Evolutionary conservation across 2,329 filamentous ascomycete species (phyloP).

Genomic region (Fusarium sp.): DNA sequence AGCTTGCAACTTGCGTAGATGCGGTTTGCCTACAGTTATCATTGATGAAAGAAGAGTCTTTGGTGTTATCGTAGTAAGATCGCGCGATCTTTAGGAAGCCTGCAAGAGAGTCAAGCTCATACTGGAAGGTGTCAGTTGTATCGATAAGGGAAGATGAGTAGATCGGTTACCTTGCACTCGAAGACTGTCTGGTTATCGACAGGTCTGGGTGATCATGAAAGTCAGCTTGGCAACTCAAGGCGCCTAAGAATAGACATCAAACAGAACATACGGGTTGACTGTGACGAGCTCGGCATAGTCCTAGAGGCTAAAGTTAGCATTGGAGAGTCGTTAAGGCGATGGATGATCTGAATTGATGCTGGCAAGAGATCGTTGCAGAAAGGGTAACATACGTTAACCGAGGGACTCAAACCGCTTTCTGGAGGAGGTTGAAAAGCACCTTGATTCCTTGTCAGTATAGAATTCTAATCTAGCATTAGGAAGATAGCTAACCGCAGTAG

Average conservation of each 20-base stretch:
- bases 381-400: constrained; percentile 15
- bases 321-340: too few species aligned
- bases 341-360: too few species aligned
- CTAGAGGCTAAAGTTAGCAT: not conserved
- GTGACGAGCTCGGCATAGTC: constrained; percentile 25
- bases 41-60: constrained; percentile 22
- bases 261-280: constrained; percentile 4
- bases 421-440: constrained; percentile 29
- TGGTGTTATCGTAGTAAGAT: constrained; percentile 26
- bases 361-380: too few species aligned
- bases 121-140: not conserved
- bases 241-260: accelerated
- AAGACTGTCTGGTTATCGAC: constrained; percentile 30
- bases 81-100: constrained; percentile 31
- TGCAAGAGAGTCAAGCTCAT: constrained; percentile 28
- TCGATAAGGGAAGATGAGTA: accelerated
- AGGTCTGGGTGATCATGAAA: not conserved
- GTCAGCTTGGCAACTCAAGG: not conserved
- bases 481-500: constrained; percentile 14
- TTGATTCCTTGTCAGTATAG: not conserved
- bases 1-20: accelerated
- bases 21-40: constrained; percentile 8
- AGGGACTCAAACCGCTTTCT: constrained; percentile 21
- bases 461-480: too few species aligned
- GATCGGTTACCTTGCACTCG: constrained; percentile 16